Base-by-base conservation (phyloP, 805 yeast species). In the Metschnikowia orientalis region DNA sequence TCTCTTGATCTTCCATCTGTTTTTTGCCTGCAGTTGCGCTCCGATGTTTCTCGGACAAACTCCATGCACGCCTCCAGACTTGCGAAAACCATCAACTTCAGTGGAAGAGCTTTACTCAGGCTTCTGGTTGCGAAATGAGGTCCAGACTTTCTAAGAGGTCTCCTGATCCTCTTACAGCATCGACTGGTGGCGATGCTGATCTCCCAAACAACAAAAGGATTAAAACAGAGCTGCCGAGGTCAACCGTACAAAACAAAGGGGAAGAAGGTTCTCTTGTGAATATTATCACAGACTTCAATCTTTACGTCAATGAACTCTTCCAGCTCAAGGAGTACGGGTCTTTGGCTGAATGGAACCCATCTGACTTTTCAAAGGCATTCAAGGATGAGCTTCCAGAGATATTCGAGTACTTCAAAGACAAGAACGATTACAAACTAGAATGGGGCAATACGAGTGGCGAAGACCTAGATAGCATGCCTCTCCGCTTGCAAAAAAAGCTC, bases 311-410 rank as follows among this genome's bases (percentile, higher is more conserved):
- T 40, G 88, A 82, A 48, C 56, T 81, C 12, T 81, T 75, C 45
- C 86, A 81, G 49, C 55, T 82, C 17, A 59, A 67, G 36, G 75
- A 78, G 44, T 81, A 71, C 50, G 74, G 77, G 13, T 76, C 85
- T 1, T 51, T 81, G 26, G 73, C 69, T 0, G 75, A 73, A 12
- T 82, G 79, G 72, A 72, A 79, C 42, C 88, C 88, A 0, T 8
- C 52, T 32, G 74, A 59, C 32, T 59, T 59, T 40, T 56, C 60
- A 4, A 35, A 35, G 6, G 41, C 45, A 7, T 30, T 45, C 30
- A 46, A 43, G 18, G 18, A 47, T 8, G 61, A 55, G 11, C 41
- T 57, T 20, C 63, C 67, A 4, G 68, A 57, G 30, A 45, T 55
- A 11, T 59, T 50, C 34, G 60, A 59, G 26, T 47, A 51, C 19